Evolutionary conservation across 331 rosid species (phyloP).

Genomic region (Rosa hybrid): DNA sequence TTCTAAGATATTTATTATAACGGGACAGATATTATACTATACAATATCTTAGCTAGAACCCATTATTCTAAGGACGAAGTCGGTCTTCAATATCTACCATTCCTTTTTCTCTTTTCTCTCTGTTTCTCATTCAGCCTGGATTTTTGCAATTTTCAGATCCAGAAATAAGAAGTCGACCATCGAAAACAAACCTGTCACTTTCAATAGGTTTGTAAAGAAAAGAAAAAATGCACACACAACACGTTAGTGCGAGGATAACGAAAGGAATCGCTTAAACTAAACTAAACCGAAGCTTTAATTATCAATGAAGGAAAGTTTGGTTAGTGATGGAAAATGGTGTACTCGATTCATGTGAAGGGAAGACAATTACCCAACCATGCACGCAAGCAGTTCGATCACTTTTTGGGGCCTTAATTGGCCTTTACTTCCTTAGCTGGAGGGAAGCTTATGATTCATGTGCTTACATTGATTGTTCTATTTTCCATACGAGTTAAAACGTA

Average conservation of each 20-base stretch:
- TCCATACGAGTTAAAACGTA: not conserved
- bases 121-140: not conserved
- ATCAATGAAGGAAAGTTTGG: not conserved
- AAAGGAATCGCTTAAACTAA: not conserved
- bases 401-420: not conserved
- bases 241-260: not conserved
- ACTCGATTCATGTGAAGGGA: not conserved
- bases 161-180: not conserved
- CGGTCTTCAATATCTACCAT: not conserved
- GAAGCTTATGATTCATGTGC: slow-evolving; percentile 8
- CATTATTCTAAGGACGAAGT: not conserved
- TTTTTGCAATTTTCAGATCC: not conserved
- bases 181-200: not conserved
- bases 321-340: not conserved
- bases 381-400: slow-evolving; percentile 27
- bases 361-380: slow-evolving; percentile 22
- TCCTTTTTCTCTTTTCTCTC: not conserved
- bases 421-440: not conserved
- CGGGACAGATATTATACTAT: not conserved
- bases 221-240: not conserved
- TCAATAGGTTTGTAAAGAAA: not conserved
- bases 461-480: not conserved
- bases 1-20: not conserved
- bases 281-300: not conserved
- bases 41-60: not conserved